Evolutionary conservation across 2,329 filamentous ascomycete species (phyloP).

Genomic region (Thielaviopsis ethacetica): DNA sequence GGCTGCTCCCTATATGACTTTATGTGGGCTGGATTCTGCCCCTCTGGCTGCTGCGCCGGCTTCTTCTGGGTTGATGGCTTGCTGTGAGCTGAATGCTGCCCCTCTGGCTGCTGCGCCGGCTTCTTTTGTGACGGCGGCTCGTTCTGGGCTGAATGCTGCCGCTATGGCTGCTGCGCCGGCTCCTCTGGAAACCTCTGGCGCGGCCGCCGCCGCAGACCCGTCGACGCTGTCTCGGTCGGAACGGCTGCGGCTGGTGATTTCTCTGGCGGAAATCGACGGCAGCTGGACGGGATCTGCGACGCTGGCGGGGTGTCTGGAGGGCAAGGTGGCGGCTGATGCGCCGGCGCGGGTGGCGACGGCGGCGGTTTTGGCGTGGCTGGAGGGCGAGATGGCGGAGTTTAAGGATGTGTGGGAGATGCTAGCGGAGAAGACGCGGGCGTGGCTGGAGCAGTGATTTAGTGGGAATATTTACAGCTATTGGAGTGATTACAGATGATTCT

Average conservation of each 20-base stretch:
- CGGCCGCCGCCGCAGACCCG: too few relatives aligned
- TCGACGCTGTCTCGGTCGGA: background rate
- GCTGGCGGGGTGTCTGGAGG: slow-evolving; percentile 4
- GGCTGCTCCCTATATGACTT: too few relatives aligned
- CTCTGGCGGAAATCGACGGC: background rate
- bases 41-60: too few relatives aligned
- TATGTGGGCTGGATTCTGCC: too few relatives aligned
- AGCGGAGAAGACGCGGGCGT: slow-evolving; percentile 39
- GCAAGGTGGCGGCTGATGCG: slow-evolving; percentile 1
- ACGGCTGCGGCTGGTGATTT: background rate
- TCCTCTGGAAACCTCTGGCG: too few relatives aligned
- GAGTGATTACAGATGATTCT: too few relatives aligned
- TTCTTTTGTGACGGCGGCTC: too few relatives aligned
- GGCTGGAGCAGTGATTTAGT: slow-evolving; percentile 21
- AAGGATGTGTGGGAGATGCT: slow-evolving; percentile 48
- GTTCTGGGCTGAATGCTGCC: too few relatives aligned
- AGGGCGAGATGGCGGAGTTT: slow-evolving; percentile 25
- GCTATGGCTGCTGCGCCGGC: too few relatives aligned
- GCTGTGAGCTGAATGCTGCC: too few relatives aligned
- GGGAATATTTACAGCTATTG: background rate
- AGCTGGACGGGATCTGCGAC: background rate
- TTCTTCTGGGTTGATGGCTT: too few relatives aligned
- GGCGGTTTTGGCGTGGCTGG: slow-evolving; percentile 32
- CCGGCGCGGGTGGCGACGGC: slow-evolving; percentile 17
- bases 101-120: too few relatives aligned